Percentiles rank a stretch among this genome's conserved stretches.
phyloP scores from a whole-genome alignment of 1,139 yeast species.

The Yamadazyma jaroonii region DNA sequence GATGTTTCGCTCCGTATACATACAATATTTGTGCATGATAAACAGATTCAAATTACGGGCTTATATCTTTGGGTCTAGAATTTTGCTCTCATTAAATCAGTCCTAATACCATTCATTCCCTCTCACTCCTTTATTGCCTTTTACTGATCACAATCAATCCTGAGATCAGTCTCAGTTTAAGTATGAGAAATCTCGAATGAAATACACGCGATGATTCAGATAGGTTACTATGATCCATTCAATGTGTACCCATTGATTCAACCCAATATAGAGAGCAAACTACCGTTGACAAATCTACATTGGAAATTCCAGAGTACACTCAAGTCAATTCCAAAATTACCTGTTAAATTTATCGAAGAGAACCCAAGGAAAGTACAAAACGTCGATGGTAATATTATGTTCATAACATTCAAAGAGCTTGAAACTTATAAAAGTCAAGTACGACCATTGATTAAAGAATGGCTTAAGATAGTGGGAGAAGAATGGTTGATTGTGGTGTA shows the following conservation, averaged over 20 bases:
- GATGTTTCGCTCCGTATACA: no score
- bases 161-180: no score
- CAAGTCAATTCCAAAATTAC: conserved; percentile 65
- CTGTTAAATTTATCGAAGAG: conserved; percentile 62
- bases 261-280: conserved; percentile 47
- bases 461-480: conserved; percentile 55
- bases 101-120: no score
- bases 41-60: no score
- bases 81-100: no score
- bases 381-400: conserved; percentile 67
- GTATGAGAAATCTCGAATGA: background rate
- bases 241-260: conserved; percentile 57
- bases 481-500: conserved; percentile 69
- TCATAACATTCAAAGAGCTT: conserved; percentile 60
- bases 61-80: no score
- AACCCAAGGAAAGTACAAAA: conserved; percentile 38
- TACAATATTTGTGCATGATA: no score
- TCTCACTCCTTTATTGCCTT: no score
- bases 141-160: no score
- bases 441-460: conserved; percentile 76
- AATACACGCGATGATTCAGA: conserved; percentile 7
- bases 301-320: conserved; percentile 68
- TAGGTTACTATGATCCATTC: conserved; percentile 88
- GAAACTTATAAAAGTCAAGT: conserved; percentile 79
- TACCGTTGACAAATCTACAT: conserved; percentile 74